A percentile compares a stretch with the other conserved stretches of the same genome.
Conservation (phyloP, 331 rosid species). For the Pyracantha coccinea region DNA sequence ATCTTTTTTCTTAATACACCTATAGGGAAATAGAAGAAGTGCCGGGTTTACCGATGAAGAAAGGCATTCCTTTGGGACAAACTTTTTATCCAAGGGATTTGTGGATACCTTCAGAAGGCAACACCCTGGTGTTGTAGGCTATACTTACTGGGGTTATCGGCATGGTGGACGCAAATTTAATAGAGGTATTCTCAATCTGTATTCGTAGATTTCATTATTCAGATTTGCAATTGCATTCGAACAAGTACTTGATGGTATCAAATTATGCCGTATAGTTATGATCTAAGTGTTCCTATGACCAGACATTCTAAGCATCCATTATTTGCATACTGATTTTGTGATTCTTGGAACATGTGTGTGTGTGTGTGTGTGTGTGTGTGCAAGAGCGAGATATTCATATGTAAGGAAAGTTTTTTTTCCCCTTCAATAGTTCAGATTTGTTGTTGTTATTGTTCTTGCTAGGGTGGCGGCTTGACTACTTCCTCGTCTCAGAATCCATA, state of each 20-base stretch:
- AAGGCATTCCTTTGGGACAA: constrained; percentile 65
- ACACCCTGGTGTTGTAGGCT: constrained; percentile 88
- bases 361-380: neutral
- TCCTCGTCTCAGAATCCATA: constrained; percentile 81
- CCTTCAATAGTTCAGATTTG: neutral
- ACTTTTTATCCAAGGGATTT: constrained; percentile 72
- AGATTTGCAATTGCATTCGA: neutral
- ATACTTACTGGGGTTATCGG: constrained; percentile 93
- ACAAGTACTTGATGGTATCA: neutral
- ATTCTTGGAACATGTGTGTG: neutral
- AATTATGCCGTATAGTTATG: neutral
- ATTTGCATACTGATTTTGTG: neutral
- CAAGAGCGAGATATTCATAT: neutral
- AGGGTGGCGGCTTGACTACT: constrained; percentile 98
- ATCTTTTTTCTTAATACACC: constrained; percentile 1
- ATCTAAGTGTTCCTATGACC: too few species aligned
- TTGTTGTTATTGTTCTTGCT: neutral
- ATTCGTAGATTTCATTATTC: neutral
- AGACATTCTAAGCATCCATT: neutral
- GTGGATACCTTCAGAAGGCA: constrained; percentile 86
- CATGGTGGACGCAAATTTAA: constrained; percentile 79
- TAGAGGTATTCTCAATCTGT: constrained; percentile 41
- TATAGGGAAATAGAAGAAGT: constrained; percentile 82
- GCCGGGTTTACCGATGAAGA: constrained; percentile 94
- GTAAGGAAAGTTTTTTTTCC: neutral